Evolutionary conservation across 768 basidiomycete species (phyloP), one percentile per base, ranked within the genome.

Genomic region (Boletus coccyginus): DNA sequence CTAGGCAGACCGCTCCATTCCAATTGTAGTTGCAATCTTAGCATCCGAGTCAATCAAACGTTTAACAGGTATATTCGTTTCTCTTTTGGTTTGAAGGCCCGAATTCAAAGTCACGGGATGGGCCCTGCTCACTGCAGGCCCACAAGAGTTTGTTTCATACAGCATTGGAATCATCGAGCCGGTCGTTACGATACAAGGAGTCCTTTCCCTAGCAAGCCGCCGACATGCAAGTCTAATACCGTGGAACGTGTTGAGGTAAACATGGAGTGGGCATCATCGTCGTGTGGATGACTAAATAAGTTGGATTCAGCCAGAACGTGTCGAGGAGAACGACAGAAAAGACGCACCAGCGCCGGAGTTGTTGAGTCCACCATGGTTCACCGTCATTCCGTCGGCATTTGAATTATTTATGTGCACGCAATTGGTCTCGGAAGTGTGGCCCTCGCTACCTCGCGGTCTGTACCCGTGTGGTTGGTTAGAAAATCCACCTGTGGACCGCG

Each of bases 341-440:
- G 21, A 58, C 63, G n/a, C 8, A 64, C 63, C 59, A 21, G 56
- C 52, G 10, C 63, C 62, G 31, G 49, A 21, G 11, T 58, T 58
- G 0, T 50, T 21, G 24, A 1, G 11, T 24, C 53, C 54, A 9
- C 51, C 52, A 35, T 46, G 50, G 36, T 61, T 58, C 44, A 63
- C 3, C 10, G 62, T 64, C 31, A 53, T 0, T 13, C 59, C 63
- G 0, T 52, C 52, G 3, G 36, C 56, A 6, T 1, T 51, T 1
- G 59, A 56, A 27, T 5, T 14, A 0, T 0, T 36, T 13, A 64
- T 16, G 0, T 53, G 47, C 27, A 61, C 2, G 27, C 52, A 58
- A 21, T 61, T 52, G 7, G 9, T 17, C 52, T 33, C 58, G 10
- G 5, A 27, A 12, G 33, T 45, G 17, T 9, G 14, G 38, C 14